Base-by-base conservation (phyloP, 2,329 filamentous ascomycete species). In the Fusarium humuli region DNA sequence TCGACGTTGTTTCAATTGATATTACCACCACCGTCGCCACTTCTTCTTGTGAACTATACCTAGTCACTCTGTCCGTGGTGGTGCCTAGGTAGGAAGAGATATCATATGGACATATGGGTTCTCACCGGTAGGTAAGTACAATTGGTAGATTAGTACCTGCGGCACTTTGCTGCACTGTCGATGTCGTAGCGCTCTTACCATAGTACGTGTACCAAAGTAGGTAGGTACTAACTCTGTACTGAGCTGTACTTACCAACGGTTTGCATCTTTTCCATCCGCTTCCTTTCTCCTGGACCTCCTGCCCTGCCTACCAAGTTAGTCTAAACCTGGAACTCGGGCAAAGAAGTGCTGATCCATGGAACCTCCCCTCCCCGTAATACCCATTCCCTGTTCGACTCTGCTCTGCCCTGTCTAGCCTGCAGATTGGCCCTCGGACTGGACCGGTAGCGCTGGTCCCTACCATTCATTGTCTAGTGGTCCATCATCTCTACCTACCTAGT, bases 311-410 rank as follows among this genome's bases (percentile, higher is more conserved):
- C 37, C 53, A 23, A 16, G 22, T 20, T 30, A 67, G 57, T 57
- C 57, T 61, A 54, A 62, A 57, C 55, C 29, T 57, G 61, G 56
- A 63, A 70, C 48, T 55, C 48, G 16, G 32, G 32, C 32, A 14
- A 27, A 56, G 37, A 56, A 30, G 50, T 61, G 48, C 55, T 61
- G 61, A 56, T 70, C 67, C 53, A 18, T 37, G 16, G 32, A 67
- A 52, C 58, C 57, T 45, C 57, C 67, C 49, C 34, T 64, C 50
- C 40, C 59, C 53, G 44, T 64, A 49, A 64, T 48, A 49, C 49
- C 37, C 20, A 40, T 37, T 23, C 53, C 37, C 45, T 53, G 32
- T 45, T 45, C 30, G 29, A 47, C 30, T 41, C 44, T 46, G 16
- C 52, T 37, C 32, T 52, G 48, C 13, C 41, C 42, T 34, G 60